phyloP scores from a whole-genome alignment of 345 rosid species.

The Xanthoceras sorbifolium region DNA sequence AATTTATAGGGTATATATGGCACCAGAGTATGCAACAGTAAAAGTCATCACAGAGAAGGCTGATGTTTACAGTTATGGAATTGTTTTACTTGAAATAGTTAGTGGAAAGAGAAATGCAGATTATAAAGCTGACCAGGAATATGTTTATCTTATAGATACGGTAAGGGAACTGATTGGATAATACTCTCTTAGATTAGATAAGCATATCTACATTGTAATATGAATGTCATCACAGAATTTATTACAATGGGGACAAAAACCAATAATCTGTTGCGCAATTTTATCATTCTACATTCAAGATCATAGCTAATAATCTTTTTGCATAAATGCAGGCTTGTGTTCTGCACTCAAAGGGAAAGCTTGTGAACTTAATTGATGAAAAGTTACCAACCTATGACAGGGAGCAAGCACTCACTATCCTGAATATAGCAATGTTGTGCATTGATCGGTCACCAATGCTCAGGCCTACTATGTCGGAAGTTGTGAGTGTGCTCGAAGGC shows the following conservation, averaged over 20 bases:
- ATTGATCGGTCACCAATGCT: conserved; percentile 20
- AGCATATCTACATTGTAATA: no score
- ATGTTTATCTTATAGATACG: conserved; percentile 14
- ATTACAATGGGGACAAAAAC: no score
- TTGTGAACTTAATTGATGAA: conserved; percentile 9
- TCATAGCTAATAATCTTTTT: not conserved
- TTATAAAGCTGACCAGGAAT: conserved; percentile 8
- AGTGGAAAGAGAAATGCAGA: conserved; percentile 12
- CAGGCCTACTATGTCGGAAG: conserved; percentile 25
- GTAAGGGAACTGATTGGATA: conserved; percentile 4
- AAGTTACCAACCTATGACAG: not conserved
- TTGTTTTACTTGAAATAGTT: conserved; percentile 26
- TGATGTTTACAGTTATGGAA: conserved; percentile 29
- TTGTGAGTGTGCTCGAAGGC: conserved; percentile 10
- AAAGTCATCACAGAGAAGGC: conserved; percentile 14
- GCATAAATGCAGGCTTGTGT: conserved; percentile 17
- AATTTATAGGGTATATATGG: conserved; percentile 21
- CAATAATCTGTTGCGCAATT: not conserved
- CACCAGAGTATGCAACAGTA: conserved; percentile 23
- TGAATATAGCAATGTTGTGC: conserved; percentile 21
- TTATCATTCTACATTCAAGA: not conserved
- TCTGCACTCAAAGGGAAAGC: not conserved
- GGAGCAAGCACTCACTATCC: not conserved
- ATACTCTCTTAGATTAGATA: not conserved
- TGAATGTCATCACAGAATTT: not conserved